Percentiles rank a stretch among this genome's conserved stretches.
phyloP scores from a whole-genome alignment of 1,284 basidiomycete genomes.

The Tetrapyrgos nigripes region DNA sequence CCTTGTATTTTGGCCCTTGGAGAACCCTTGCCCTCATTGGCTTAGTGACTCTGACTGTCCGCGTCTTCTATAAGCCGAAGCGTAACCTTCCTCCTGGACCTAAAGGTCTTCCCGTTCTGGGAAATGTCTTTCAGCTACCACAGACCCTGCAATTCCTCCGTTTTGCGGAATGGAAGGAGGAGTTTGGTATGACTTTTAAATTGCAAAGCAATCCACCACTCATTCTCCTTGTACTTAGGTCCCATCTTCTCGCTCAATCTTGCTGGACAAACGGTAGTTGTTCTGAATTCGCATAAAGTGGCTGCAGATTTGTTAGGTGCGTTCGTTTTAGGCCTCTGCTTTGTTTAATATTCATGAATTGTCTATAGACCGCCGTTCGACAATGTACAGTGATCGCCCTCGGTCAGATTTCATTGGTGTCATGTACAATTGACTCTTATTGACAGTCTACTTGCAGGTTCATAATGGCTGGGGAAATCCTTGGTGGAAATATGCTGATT shows the following conservation, averaged over 20 bases:
- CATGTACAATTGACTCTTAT: too few relatives aligned
- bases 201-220: neutral
- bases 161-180: constrained; percentile 11
- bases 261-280: neutral
- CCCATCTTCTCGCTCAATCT: neutral
- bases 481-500: constrained; percentile 8
- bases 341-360: neutral
- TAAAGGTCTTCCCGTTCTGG: neutral
- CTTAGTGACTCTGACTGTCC: neutral
- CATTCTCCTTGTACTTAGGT: neutral
- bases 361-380: neutral
- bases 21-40: constrained; percentile 5
- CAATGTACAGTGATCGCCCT: constrained; percentile 8
- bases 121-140: neutral
- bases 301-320: neutral
- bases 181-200: constrained; percentile 1
- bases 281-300: neutral
- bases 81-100: neutral
- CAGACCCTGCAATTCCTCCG: neutral
- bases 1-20: too few relatives aligned
- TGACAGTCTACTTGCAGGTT: neutral
- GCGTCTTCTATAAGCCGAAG: neutral
- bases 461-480: constrained; percentile 5
- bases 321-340: neutral
- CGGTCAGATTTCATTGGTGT: neutral